phyloP scores from a whole-genome alignment of 1,139 yeast species.

The Keqinozyma sinolaborantium region DNA sequence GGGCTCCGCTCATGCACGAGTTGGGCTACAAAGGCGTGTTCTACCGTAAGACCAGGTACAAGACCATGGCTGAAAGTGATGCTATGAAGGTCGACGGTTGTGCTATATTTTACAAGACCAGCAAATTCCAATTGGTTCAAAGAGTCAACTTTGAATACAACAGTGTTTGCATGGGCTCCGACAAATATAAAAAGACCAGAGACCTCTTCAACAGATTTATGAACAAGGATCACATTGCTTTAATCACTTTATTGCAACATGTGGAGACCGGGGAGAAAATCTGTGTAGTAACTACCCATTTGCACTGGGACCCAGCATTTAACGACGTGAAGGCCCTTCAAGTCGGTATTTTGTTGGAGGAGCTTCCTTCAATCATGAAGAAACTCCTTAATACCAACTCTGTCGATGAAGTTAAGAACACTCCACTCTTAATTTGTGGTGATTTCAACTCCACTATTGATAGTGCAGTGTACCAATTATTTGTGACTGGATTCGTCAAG shows the following conservation, averaged over 20 bases:
- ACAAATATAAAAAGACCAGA: slow-evolving; percentile 86
- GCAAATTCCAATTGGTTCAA: slow-evolving; percentile 67
- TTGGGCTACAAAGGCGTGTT: slow-evolving; percentile 80
- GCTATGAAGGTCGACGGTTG: slow-evolving; percentile 96
- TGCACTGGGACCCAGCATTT: slow-evolving; percentile 97
- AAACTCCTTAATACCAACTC: slow-evolving; percentile 47
- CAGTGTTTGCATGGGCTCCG: slow-evolving; percentile 82
- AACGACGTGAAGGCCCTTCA: slow-evolving; percentile 96
- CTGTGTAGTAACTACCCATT: slow-evolving; percentile 84
- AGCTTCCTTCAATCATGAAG: slow-evolving; percentile 62
- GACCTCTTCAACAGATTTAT: slow-evolving; percentile 94
- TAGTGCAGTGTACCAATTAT: slow-evolving; percentile 89
- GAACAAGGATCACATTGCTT: slow-evolving; percentile 92
- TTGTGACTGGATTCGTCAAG: slow-evolving; percentile 72
- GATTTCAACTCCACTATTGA: slow-evolving; percentile 88
- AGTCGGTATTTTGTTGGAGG: slow-evolving; percentile 88
- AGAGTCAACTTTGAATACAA: slow-evolving; percentile 82
- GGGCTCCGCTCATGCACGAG: slow-evolving; percentile 72
- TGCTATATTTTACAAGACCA: slow-evolving; percentile 78
- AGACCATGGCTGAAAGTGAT: slow-evolving; percentile 81
- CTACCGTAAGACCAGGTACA: slow-evolving; percentile 87
- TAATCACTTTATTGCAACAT: slow-evolving; percentile 76
- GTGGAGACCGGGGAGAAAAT: slow-evolving; percentile 66
- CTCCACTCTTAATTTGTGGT: slow-evolving; percentile 84
- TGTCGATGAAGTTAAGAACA: slow-evolving; percentile 54